Evolutionary conservation across 805 yeast species (phyloP).

Genomic region (Sugiyamaella americana): DNA sequence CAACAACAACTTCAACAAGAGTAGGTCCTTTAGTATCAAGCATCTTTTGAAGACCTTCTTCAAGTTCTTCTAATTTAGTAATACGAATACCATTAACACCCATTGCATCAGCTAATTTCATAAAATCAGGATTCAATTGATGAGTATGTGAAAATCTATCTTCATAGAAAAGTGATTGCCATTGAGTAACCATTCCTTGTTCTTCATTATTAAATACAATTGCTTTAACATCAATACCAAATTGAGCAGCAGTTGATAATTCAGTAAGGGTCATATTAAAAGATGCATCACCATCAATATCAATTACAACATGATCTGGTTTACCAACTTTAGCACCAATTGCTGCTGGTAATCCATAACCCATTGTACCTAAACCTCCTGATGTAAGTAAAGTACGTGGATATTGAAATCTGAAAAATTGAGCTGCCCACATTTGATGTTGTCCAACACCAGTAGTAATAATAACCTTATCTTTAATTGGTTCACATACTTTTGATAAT

Average conservation of each 20-base stretch:
- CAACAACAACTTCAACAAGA: conserved; percentile 83
- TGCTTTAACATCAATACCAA: conserved; percentile 82
- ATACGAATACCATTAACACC: conserved; percentile 79
- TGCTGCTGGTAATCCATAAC: conserved; percentile 94
- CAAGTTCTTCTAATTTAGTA: conserved; percentile 59
- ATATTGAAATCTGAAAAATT: conserved; percentile 86
- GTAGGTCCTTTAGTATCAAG: conserved; percentile 76
- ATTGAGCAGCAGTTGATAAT: conserved; percentile 91
- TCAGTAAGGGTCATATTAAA: conserved; percentile 96
- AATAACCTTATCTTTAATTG: conserved; percentile 63
- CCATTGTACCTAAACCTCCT: conserved; percentile 99
- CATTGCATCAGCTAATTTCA: conserved; percentile 92
- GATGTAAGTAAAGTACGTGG: conserved; percentile 96
- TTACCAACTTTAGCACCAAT: conserved; percentile 96
- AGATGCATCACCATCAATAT: conserved; percentile 98
- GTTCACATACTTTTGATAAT: conserved; percentile 64
- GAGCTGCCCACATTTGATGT: conserved; percentile 99
- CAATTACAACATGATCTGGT: conserved; percentile 92
- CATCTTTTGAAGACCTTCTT: conserved; percentile 56
- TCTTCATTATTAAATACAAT: conserved; percentile 92
- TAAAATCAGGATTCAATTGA: conserved; percentile 89
- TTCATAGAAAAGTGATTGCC: conserved; percentile 97
- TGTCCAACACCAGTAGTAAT: conserved; percentile 99
- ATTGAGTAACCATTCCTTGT: conserved; percentile 99
- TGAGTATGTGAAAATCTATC: conserved; percentile 98